Conservation (phyloP, 208 protist species). For the Entamoeba moshkovskii region DNA sequence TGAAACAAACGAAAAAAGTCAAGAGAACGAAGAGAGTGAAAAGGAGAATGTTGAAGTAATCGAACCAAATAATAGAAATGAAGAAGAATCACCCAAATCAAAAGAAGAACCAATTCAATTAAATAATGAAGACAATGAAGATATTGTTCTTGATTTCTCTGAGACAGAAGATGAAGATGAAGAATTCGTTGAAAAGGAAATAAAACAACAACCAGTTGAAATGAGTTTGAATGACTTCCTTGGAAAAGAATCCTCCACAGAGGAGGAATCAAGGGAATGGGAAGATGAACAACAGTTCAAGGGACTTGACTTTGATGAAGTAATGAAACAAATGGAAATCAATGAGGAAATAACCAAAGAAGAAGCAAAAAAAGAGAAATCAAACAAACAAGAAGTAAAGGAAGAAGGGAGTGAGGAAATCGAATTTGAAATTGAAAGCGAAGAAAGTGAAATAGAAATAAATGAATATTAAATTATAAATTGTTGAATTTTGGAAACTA, state of each 20-base stretch:
- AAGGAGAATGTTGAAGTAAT: not conserved
- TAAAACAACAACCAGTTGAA: not conserved
- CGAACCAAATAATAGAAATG: no score
- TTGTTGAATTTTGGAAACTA: no score
- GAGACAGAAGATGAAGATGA: not conserved
- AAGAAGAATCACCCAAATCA: no score
- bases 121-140: not conserved
- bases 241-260: not conserved
- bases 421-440: not conserved
- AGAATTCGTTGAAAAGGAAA: not conserved
- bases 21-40: not conserved
- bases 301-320: not conserved
- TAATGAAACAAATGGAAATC: not conserved
- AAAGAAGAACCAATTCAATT: no score
- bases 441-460: not conserved
- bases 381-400: not conserved
- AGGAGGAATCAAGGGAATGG: not conserved
- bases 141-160: not conserved
- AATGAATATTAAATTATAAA: no score
- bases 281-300: not conserved
- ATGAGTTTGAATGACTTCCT: not conserved
- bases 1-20: not conserved
- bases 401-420: not conserved
- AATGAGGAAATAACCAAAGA: not conserved
- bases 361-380: not conserved